Percentiles rank a stretch among this genome's conserved stretches.
phyloP scores from a whole-genome alignment of 176 grass and related monocot genomes.

The Oryza meridionalis region DNA sequence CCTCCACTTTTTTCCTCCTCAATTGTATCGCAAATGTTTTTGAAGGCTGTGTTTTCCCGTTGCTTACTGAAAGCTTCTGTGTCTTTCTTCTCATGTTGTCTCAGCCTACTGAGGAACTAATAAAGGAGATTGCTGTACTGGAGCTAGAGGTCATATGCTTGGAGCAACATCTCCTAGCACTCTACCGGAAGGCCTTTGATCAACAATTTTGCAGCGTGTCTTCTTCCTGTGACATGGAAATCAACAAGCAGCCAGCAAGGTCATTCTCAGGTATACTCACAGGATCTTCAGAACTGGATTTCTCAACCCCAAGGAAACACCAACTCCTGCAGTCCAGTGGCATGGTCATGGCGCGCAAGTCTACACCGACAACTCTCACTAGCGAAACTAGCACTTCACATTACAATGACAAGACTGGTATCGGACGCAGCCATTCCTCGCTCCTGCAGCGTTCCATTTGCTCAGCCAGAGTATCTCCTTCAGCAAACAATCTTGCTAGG shows the following conservation, averaged over 20 bases:
- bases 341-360: slow-evolving; percentile 53
- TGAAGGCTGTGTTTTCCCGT: neutral
- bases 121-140: slow-evolving; percentile 87
- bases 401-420: slow-evolving; percentile 33
- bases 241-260: slow-evolving; percentile 28
- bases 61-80: slow-evolving; percentile 24
- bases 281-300: slow-evolving; percentile 39
- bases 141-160: slow-evolving; percentile 96
- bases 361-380: slow-evolving; percentile 36
- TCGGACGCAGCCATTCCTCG: slow-evolving; percentile 81
- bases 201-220: slow-evolving; percentile 49
- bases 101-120: slow-evolving; percentile 77
- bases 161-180: slow-evolving; percentile 80
- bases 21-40: neutral
- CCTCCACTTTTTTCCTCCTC: neutral
- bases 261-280: slow-evolving; percentile 50
- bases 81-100: slow-evolving; percentile 32
- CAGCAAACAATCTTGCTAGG: slow-evolving; percentile 70
- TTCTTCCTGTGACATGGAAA: slow-evolving; percentile 35
- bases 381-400: slow-evolving; percentile 37
- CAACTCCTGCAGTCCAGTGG: slow-evolving; percentile 46
- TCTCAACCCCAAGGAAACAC: slow-evolving; percentile 51
- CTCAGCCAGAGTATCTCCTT: slow-evolving; percentile 74
- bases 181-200: slow-evolving; percentile 81
- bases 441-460: slow-evolving; percentile 68